These are phyloP conservation scores for Sporothrix variecibatus DNA, from an alignment of 2,329 filamentous ascomycete species.

Conservation along the genomic window DNA sequence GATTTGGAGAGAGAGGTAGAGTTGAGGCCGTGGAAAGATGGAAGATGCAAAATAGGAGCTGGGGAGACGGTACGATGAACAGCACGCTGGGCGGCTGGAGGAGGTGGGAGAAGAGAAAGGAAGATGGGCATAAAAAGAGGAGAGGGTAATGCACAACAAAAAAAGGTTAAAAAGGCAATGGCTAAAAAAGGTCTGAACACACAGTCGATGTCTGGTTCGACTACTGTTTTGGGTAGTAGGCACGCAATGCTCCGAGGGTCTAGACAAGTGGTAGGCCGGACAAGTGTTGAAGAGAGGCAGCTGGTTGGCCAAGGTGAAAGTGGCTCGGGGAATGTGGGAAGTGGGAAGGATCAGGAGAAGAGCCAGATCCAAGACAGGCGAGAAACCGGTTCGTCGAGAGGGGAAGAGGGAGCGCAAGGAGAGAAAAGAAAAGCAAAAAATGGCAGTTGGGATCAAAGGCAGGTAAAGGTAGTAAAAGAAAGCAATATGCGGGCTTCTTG, in stretches of 20 bases:
- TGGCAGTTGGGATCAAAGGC: not conserved
- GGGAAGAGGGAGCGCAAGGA: not conserved
- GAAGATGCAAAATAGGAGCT: not conserved
- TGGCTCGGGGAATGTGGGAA: conserved; percentile 5
- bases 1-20: not conserved
- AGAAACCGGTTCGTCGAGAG: not conserved
- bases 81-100: not conserved
- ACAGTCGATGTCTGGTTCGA: conserved; percentile 16
- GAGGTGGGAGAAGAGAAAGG: not conserved
- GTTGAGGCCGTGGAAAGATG: not conserved
- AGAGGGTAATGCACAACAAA: not conserved
- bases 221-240: conserved; percentile 27
- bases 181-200: not conserved
- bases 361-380: conserved; percentile 12
- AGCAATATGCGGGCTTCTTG: not conserved
- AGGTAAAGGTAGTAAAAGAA: not conserved
- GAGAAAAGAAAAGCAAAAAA: not conserved
- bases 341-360: conserved; percentile 9
- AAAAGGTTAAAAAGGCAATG: not conserved
- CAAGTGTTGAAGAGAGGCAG: not conserved
- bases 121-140: not conserved
- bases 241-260: not conserved
- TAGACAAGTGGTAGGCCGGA: not conserved
- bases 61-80: not conserved
- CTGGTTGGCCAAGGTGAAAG: conserved; percentile 1